Base-by-base conservation (phyloP, 1,139 yeast species). In the Scheffersomyces quercinus region DNA sequence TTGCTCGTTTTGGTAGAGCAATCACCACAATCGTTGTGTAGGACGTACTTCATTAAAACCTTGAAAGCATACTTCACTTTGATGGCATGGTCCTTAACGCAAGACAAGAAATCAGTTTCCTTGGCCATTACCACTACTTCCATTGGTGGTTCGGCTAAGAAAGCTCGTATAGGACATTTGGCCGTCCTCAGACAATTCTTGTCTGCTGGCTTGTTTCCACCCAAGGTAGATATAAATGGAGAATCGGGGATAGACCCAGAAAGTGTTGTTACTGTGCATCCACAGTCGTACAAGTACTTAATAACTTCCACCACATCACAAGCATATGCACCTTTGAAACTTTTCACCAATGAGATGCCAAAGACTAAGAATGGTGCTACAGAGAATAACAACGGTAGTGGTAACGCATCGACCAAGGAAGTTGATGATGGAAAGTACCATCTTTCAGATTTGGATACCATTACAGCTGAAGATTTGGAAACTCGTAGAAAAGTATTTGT, bases 401-500 rank as follows among this genome's bases (percentile, higher is more conserved):
- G 35, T 24, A 31, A 24, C 14, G 28, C 36, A 14, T 43, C 43
- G 16, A 36, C 44, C 30, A 41, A 40, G 11, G 45, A 44, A 4
- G 45, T 50, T 3, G 64, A 60, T 28, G 70, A 66, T 34, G 68
- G 68, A 2, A 52, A 57, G 4, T 64, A 61, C 43, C 49, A 64
- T 2, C 48, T 69, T 20, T 47, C 57, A 13, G 73, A 69, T 43
- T 59, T 70, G 40, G 70, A 67, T 40, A 54, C 62, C 3, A 55
- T 71, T 11, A 60, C 73, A 3, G 66, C 78, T 0, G 77, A 88
- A 48, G 96, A 88, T 62, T 63, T 76, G 29, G 73, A 72, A 12
- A 84, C 90, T 1, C 73, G 97, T 52, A 65, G 77, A 32, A 75
- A 74, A 43, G 70, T 85, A 1, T 64, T 85, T 49, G 58, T 71